Base-by-base conservation (phyloP, 2,329 filamentous ascomycete species). In the Curvularia hawaiiensis region DNA sequence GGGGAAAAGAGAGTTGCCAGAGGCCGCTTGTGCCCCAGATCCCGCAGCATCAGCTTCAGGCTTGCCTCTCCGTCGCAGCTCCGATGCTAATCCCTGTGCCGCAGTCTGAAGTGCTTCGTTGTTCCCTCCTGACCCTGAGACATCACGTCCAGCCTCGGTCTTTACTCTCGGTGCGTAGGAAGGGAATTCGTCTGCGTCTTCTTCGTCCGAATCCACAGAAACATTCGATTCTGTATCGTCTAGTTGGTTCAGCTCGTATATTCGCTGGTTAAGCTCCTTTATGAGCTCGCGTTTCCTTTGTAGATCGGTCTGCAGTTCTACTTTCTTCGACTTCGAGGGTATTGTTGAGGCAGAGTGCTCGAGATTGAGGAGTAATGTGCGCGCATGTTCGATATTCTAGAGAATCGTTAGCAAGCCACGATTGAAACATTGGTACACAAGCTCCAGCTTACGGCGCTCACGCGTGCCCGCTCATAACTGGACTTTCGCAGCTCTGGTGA, bases 341-440 rank as follows among this genome's bases (percentile, higher is more conserved):
- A 72, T 53, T n/a, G 76, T 79, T 14, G 85, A 76, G 6, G 86
- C 83, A 65, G 90, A 85, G 66, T 91, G 89, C 72, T 92, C 90
- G 41, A 92, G 83, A 58, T 83, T 87, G 20, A 88, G 83, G 54
- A 93, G 84, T 30, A 90, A 82, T 0, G 82, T 83, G 40, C 87
- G 85, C 20, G 90, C 90, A 72, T 90, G 86, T 64, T 90, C 85
- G 59, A 94, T 80, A 68, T 92, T 93, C 85, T 90, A 11, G 18
- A 9, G 5, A 22, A 30, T 2, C 10, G 14, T 67, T 16, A 63
- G 62, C n/a, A 41, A 26, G 31, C 9, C 18, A 35, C 35, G 4
- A 11, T 11, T 31, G 16, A 9, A 26, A 16, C 20, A 12, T 16
- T 24, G 11, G 28, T 26, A 30, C 43, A 47, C 41, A 20, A 38